A percentile compares a stretch with the other conserved stretches of the same genome.
phyloP scores from a whole-genome alignment of 352 stramenopile species.

The Hyphochytrium catenoides region DNA sequence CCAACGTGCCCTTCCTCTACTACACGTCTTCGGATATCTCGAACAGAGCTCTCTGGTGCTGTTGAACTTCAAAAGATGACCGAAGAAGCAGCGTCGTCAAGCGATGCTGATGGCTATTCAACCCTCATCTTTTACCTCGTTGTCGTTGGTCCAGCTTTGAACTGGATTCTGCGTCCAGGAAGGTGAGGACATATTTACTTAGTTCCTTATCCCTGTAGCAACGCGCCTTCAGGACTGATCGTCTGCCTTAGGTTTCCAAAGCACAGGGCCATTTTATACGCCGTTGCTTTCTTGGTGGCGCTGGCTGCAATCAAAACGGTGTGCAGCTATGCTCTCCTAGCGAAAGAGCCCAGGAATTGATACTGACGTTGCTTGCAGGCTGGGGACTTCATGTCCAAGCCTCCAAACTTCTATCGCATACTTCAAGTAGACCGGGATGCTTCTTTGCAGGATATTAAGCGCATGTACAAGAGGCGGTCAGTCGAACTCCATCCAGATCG shows the following conservation, averaged over 20 bases:
- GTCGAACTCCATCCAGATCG: slow-evolving; percentile 92
- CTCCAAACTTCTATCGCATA: slow-evolving; percentile 78
- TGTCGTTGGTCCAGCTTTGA: slow-evolving; percentile 68
- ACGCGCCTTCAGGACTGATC: no score
- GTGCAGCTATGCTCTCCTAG: slow-evolving; percentile 9
- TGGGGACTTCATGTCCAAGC: slow-evolving; percentile 13
- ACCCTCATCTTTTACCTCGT: slow-evolving; percentile 64
- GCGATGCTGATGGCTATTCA: no score
- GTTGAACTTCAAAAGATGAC: no score
- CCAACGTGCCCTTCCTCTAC: no score
- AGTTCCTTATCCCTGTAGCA: no score
- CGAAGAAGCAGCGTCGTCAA: no score
- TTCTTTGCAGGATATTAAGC: slow-evolving; percentile 81
- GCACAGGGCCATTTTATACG: slow-evolving; percentile 73
- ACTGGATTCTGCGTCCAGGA: slow-evolving; percentile 82
- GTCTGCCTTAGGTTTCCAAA: no score
- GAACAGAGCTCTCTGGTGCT: no score
- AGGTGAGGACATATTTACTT: no score
- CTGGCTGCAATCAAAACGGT: slow-evolving; percentile 77
- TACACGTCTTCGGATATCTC: no score
- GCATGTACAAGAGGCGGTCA: slow-evolving; percentile 78
- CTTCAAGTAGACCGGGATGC: slow-evolving; percentile 65
- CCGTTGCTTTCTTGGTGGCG: slow-evolving; percentile 72
- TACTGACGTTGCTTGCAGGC: background rate
- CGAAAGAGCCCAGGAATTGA: slow-evolving; percentile 1